phyloP scores from a whole-genome alignment of 2,329 filamentous ascomycete species.

The Lasiodiplodia gonubiensis region DNA sequence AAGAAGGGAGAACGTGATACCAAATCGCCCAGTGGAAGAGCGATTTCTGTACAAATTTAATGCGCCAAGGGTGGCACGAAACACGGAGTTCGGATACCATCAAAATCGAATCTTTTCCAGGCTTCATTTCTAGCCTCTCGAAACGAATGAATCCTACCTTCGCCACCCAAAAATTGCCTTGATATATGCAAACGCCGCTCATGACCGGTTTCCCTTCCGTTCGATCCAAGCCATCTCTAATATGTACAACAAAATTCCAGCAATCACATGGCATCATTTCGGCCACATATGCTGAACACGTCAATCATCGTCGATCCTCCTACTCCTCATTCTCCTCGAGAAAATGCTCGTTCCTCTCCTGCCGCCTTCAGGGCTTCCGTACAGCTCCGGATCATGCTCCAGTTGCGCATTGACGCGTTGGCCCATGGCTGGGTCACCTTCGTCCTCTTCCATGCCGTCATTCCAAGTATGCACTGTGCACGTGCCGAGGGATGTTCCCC shows the following conservation, averaged over 20 bases:
- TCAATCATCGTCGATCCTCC: constrained; percentile 23
- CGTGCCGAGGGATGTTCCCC: constrained; percentile 73
- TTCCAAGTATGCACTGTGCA: constrained; percentile 82
- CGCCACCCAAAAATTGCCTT: background rate
- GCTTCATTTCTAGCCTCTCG: background rate
- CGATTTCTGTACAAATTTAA: constrained; percentile 27
- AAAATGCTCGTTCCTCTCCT: constrained; percentile 23
- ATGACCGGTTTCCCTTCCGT: background rate
- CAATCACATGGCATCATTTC: too few species aligned
- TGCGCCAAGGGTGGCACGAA: constrained; percentile 21
- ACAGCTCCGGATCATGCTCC: constrained; percentile 45
- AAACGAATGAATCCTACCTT: constrained; percentile 12
- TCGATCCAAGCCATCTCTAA: background rate
- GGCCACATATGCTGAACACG: background rate
- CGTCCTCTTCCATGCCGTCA: constrained; percentile 66
- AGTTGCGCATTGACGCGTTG: constrained; percentile 45
- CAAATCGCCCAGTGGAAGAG: constrained; percentile 10
- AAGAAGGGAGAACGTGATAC: constrained; percentile 20
- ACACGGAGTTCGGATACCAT: constrained; percentile 26
- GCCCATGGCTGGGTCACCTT: constrained; percentile 44
- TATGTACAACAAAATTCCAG: constrained; percentile 13
- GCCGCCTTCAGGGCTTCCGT: constrained; percentile 31
- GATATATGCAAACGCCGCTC: constrained; percentile 14
- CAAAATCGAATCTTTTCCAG: constrained; percentile 21
- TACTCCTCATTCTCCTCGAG: constrained; percentile 9